Conservation (phyloP, 1,284 basidiomycete species). For the Dichomitus squalens region DNA sequence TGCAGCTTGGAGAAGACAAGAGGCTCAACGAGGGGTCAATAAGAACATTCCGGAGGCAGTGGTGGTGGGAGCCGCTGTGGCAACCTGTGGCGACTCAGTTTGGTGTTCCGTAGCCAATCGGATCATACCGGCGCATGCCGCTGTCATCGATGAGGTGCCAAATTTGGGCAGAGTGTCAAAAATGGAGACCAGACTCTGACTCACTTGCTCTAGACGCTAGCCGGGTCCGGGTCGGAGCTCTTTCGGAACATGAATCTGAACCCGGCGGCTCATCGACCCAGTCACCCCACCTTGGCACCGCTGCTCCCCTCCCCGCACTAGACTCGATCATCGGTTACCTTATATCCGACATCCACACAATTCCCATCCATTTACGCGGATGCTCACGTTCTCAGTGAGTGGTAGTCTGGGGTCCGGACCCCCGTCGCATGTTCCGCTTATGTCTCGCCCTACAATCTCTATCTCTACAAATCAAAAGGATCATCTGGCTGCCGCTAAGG, state of each 20-base stretch:
- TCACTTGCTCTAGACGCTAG: neutral
- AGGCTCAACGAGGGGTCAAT: neutral
- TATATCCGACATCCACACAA: neutral
- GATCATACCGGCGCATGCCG: neutral
- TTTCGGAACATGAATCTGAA: neutral
- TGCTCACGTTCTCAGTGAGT: neutral
- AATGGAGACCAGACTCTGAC: constrained; percentile 1
- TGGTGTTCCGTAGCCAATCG: neutral
- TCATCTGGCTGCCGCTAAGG: constrained; percentile 27
- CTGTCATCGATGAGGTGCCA: too few relatives aligned
- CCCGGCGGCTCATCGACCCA: too few relatives aligned
- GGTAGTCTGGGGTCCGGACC: neutral
- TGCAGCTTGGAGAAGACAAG: neutral
- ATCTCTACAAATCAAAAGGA: constrained; percentile 26
- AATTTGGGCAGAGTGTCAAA: neutral
- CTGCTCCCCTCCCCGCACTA: too few relatives aligned
- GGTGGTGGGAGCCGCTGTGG: neutral
- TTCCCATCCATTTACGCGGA: neutral
- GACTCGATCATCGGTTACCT: too few relatives aligned
- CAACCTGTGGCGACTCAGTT: too few relatives aligned
- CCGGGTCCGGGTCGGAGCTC: neutral
- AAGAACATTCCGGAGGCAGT: neutral
- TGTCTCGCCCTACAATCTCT: constrained; percentile 13
- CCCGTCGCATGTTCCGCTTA: neutral
- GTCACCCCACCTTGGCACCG: too few relatives aligned